Base-by-base conservation (phyloP, 148 eudicot genomes). In the Rhododendron ferrugineum region DNA sequence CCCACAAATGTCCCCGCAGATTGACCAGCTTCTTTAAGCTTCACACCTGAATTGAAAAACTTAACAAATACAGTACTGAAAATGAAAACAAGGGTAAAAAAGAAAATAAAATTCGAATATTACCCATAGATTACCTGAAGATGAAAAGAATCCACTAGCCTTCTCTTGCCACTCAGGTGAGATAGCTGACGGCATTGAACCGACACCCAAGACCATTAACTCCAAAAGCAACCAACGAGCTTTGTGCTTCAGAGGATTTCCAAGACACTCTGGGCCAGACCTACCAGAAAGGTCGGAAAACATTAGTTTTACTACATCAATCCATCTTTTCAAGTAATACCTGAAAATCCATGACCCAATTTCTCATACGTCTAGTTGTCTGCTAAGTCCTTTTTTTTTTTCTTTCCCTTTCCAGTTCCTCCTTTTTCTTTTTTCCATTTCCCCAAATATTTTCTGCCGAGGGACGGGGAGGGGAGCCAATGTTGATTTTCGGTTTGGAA, bases 81-180 rank as follows among this genome's bases (percentile, higher is more conserved):
- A 82, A 82, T 47, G 73, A 23, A 6, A 62, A 86, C 13, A 58
- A 70, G 11, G 54, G 26, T 52, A 40, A 56, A 50, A 6, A 76
- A 30, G 18, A 58, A 76, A 28, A 14, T 14, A 18, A 16, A 56
- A 60, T 14, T 13, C 9, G 42, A 47, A 70, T 81, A 58, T 8
- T 50, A 42, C 66, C 10, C 30, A 52, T 34, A 75, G 37, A 76
- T 80, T 86, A 97, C 99, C 99, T 89, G 99, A 95, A 72, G 93
- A 85, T 68, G 95, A 94, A 82, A 97, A 94, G 87, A 97, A 95
- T 50, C 87, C 98, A 87, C 87, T 91, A 79, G 99, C 98, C 86
- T 94, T 97, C 84, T 97, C 99, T 86, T 97, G 98, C 99, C 98
- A 97, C 94, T 91, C 95, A 82, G 99, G 99, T 26, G 98, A 93